Conservation (phyloP, 257 asterid species). For the Solanum clarkiae region DNA sequence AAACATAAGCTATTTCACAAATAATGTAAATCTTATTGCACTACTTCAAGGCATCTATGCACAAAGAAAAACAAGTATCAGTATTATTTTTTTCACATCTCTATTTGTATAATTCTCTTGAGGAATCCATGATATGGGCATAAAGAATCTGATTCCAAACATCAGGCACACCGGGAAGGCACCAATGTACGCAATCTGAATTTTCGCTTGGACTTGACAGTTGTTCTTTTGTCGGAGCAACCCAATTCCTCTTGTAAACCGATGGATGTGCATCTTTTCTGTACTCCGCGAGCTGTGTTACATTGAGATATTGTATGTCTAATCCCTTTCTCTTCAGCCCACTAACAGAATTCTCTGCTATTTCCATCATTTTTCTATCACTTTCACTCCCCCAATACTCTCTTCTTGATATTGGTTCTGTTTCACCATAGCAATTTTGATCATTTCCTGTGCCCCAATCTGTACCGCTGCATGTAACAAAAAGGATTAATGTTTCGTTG, state of each 20-base stretch:
- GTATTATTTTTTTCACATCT: background rate
- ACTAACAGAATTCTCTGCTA: slow-evolving; percentile 6
- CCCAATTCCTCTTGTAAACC: slow-evolving; percentile 18
- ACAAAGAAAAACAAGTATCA: background rate
- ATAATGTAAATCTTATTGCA: background rate
- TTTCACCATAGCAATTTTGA: slow-evolving; percentile 27
- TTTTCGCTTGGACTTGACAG: slow-evolving; percentile 7
- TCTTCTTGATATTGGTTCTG: slow-evolving; percentile 7
- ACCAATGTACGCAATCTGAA: slow-evolving; percentile 37
- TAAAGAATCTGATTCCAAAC: slow-evolving; percentile 31
- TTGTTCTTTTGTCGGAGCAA: slow-evolving; percentile 6
- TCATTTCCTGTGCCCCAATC: slow-evolving; percentile 18
- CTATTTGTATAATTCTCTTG: background rate
- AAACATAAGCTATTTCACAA: background rate
- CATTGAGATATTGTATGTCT: slow-evolving; percentile 12
- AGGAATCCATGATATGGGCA: slow-evolving; percentile 6
- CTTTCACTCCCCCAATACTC: slow-evolving; percentile 13
- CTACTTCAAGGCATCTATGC: background rate
- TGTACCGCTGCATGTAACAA: slow-evolving; percentile 3
- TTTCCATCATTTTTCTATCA: slow-evolving; percentile 12
- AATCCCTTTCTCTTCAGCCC: slow-evolving; percentile 14
- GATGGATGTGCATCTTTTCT: slow-evolving; percentile 39
- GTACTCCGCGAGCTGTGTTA: slow-evolving; percentile 27
- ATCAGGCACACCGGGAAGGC: slow-evolving; percentile 35
- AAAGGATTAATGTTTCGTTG: background rate